Base-by-base conservation (phyloP, 176 grass and related monocot genomes). In the Oryza nivara region DNA sequence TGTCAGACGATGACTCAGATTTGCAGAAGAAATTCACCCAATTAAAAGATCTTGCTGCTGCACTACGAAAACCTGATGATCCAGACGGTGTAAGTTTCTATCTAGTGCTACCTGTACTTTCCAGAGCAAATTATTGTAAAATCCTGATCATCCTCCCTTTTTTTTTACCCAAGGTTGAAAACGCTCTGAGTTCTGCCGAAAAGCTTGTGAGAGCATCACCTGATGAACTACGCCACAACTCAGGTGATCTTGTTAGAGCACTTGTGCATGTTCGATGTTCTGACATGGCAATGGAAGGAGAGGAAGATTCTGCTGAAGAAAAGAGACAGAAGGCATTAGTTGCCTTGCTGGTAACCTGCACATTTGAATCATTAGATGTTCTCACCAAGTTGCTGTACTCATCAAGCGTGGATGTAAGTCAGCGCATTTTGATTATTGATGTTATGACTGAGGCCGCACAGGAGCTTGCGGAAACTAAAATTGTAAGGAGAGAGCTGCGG, bases 401-500 rank as follows among this genome's bases (percentile, higher is more conserved):
- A 65, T 91, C 91, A 34, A 98, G 87, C 79, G 85, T 95, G 63
- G 95, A 98, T 91, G 75, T 93, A 45, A 75, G 92, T 82, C 95
- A 98, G 75, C 93, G 92, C 35, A 86, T 98, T 88, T 85, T 98
- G 79, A 88, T 98, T 76, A 87, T 98, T 69, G 92, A 98, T 94
- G 92, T 88, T 67, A 93, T 98, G 95, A 95, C 89, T 76, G 95
- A 98, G 79, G 92, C 95, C 22, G 95, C 95, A 66, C 90, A 93
- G 56, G 95, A 98, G 58, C 89, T 95, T 88, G 83, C 92, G 82
- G 89, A 98, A 83, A 91, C 88, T 78, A 92, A 75, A 88, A 86
- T 87, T 70, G 76, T 82, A 80, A 88, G 67, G 86, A 92, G 17
- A 45, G 73, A 84, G 65, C 85, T 80, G 52, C 70, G 40, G 38